Base-by-base conservation (phyloP, 352 stramenopile species). In the Globisporangium radiosum region DNA sequence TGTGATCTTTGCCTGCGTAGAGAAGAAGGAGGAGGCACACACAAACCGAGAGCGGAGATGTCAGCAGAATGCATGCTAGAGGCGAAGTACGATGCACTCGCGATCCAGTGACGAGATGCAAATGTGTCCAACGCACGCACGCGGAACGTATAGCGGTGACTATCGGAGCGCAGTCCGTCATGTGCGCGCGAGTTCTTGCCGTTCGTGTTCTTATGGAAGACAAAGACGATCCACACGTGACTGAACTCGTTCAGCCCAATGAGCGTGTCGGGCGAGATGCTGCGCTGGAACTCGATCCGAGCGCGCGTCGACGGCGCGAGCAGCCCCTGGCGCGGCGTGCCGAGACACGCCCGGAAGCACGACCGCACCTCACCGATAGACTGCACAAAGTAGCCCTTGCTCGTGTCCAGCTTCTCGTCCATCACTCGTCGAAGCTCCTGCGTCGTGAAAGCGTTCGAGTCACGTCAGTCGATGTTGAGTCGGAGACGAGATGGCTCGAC, bases 121-220 rank as follows among this genome's bases (percentile, higher is more conserved):
- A 13, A 44, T 13, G 11, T 37, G 19, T 2, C 5, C 37, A 45
- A 49, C 19, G 25, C 17, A 40, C 56, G 36, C 15, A 77, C 70
- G 49, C 71, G 68, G 52, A 88, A 91, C 5, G 84, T 92, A 66
- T 85, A 73, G 5, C 82, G 76, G 69, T 92, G 77, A 55, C 81
- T 89, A 67, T 90, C 78, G 3, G 81, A 76, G 42, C 78, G 70
- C 37, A 91, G 73, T 19, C 79, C 78, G 40, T 74, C 52, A 47
- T 90, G 80, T 7, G 80, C 82, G 45, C 78, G 70, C 47, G 68
- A 60, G 43, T 92, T 92, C 64, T 88, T 92, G 54, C 87, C 72
- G 62, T 96, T 96, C 10, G 88, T 96, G 64, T 96, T 96, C 64
- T 86, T 71, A 57, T 96, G 85, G 57, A 96, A 96, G 10, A 94